Conservation (phyloP, 73 alveolate genomes). For the Blepharisma stoltei region DNA sequence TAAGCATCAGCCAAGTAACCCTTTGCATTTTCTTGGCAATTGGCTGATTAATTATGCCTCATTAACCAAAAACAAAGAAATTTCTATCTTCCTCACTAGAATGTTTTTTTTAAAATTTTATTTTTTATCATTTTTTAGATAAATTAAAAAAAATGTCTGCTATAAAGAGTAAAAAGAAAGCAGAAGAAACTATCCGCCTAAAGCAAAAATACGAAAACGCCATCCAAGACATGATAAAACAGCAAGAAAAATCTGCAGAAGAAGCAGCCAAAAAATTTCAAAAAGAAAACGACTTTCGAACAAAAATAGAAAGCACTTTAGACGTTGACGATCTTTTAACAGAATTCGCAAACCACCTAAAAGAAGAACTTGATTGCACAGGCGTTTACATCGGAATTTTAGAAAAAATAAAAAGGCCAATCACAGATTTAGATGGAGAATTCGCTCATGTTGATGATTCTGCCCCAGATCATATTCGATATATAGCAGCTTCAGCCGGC, state of each 20-base stretch:
- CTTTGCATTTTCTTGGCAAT: slow-evolving; percentile 83
- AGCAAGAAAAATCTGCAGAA: slow-evolving; percentile 50
- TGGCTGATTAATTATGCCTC: slow-evolving; percentile 83
- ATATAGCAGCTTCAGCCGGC: slow-evolving; percentile 65
- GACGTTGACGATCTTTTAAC: slow-evolving; percentile 56
- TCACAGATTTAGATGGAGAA: slow-evolving; percentile 84
- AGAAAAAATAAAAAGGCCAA: slow-evolving; percentile 58
- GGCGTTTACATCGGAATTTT: slow-evolving; percentile 90
- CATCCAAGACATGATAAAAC: slow-evolving; percentile 33
- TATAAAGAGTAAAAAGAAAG: slow-evolving; percentile 49
- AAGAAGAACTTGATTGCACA: slow-evolving; percentile 72
- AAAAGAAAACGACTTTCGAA: slow-evolving; percentile 37
- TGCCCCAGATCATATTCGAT: slow-evolving; percentile 67
- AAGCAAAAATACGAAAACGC: slow-evolving; percentile 38
- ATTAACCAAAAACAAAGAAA: slow-evolving; percentile 35
- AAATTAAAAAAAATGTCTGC: slow-evolving; percentile 43
- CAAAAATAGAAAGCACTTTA: slow-evolving; percentile 39
- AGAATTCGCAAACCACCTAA: slow-evolving; percentile 57
- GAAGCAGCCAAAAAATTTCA: slow-evolving; percentile 51
- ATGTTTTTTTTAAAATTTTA: too few species aligned
- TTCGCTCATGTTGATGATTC: slow-evolving; percentile 86
- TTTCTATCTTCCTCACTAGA: too few species aligned
- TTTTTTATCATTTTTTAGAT: too few species aligned
- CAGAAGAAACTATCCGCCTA: slow-evolving; percentile 37
- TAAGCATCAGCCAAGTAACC: slow-evolving; percentile 79